A percentile compares a stretch with the other conserved stretches of the same genome.
Evolutionary conservation across 1,139 yeast species (phyloP).

Genomic region (Debaryomyces psychrophilus): DNA sequence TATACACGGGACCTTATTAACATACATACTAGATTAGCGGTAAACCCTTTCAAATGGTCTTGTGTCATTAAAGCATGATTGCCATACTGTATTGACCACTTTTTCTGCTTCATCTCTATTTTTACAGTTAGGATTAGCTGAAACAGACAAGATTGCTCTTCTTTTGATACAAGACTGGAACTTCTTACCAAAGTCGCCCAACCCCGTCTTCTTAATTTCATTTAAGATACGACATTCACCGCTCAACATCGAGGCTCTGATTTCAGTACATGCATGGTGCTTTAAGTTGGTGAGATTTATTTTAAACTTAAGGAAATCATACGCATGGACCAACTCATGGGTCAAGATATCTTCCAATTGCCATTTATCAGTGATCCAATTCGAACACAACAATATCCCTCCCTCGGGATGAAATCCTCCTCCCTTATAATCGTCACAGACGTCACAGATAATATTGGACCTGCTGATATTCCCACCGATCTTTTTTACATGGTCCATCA

Average conservation of each 20-base stretch:
- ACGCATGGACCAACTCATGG: slow-evolving; percentile 92
- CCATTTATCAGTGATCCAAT: slow-evolving; percentile 74
- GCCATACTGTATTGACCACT: slow-evolving; percentile 86
- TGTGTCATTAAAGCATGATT: slow-evolving; percentile 91
- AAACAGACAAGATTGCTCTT: slow-evolving; percentile 82
- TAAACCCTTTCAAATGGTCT: slow-evolving; percentile 94
- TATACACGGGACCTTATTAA: neutral
- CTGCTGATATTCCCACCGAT: slow-evolving; percentile 55
- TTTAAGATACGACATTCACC: slow-evolving; percentile 95
- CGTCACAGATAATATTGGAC: slow-evolving; percentile 71
- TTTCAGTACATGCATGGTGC: slow-evolving; percentile 97
- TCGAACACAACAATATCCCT: slow-evolving; percentile 87
- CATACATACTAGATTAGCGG: slow-evolving; percentile 38
- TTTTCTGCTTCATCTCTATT: slow-evolving; percentile 72
- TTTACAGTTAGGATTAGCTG: slow-evolving; percentile 82
- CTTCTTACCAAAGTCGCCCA: slow-evolving; percentile 69
- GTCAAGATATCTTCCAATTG: slow-evolving; percentile 89
- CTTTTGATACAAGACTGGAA: slow-evolving; percentile 90
- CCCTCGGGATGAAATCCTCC: slow-evolving; percentile 93
- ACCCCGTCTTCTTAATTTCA: slow-evolving; percentile 71
- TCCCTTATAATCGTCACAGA: slow-evolving; percentile 83
- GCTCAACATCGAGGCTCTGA: slow-evolving; percentile 87
- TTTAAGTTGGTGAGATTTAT: slow-evolving; percentile 81
- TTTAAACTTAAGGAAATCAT: slow-evolving; percentile 85
- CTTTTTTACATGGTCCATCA: slow-evolving; percentile 81